These are phyloP conservation scores for Sphagnum contortum DNA, from an alignment of 225 moss, liverwort and hornwort genomes.

Conservation along the genomic window DNA sequence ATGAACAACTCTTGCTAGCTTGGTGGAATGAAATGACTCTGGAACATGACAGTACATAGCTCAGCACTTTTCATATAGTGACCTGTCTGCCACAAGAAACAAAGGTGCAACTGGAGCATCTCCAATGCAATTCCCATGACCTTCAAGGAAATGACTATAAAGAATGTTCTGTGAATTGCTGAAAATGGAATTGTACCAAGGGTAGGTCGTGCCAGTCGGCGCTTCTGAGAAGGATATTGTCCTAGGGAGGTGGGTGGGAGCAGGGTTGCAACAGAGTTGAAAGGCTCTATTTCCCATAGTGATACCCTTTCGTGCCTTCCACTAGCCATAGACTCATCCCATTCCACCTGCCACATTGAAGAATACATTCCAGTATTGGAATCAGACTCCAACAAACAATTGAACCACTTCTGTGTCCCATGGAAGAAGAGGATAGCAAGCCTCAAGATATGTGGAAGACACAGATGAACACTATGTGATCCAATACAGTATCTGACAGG, in stretches of 20 bases:
- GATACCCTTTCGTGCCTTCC: slow-evolving; percentile 75
- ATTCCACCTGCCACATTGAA: slow-evolving; percentile 34
- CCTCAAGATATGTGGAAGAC: no score
- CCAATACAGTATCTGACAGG: no score
- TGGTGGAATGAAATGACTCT: slow-evolving; percentile 29
- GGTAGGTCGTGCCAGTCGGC: slow-evolving; percentile 28
- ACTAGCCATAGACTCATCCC: slow-evolving; percentile 61
- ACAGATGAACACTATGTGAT: no score
- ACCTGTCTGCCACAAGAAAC: no score
- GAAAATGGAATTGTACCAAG: slow-evolving; percentile 16
- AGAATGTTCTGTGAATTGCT: background rate
- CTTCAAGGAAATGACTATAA: background rate
- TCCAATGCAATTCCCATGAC: background rate
- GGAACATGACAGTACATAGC: slow-evolving; percentile 2
- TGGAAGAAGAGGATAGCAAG: no score
- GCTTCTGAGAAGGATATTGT: slow-evolving; percentile 18
- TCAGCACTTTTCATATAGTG: no score
- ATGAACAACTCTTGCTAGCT: slow-evolving; percentile 27
- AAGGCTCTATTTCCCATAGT: slow-evolving; percentile 69
- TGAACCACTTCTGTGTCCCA: background rate
- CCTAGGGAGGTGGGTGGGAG: slow-evolving; percentile 19
- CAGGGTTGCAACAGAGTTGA: slow-evolving; percentile 22
- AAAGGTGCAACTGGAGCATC: background rate
- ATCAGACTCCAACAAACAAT: background rate
- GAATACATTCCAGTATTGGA: background rate